phyloP scores from a whole-genome alignment of 768 basidiomycete species.

The Coprinopsis strossmayeri region DNA sequence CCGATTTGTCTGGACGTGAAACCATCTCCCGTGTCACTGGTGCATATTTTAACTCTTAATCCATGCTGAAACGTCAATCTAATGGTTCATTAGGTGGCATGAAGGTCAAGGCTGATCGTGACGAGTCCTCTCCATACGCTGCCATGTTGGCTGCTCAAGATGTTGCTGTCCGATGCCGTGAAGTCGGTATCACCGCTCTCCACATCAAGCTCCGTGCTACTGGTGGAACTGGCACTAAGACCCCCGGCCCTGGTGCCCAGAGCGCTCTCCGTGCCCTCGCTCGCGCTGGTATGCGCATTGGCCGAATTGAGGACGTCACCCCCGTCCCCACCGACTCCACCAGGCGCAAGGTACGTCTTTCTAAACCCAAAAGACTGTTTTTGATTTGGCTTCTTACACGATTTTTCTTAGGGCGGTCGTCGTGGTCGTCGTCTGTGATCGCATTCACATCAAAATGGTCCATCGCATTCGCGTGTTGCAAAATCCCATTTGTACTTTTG shows the following conservation, averaged over 20 bases:
- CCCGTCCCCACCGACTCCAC: slow-evolving; percentile 97
- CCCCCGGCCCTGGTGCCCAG: slow-evolving; percentile 98
- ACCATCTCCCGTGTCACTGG: slow-evolving; percentile 98
- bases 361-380: neutral
- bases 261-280: slow-evolving; percentile 96
- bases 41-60: slow-evolving; percentile 25
- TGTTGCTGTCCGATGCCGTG: slow-evolving; percentile 92
- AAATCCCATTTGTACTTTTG: slow-evolving; percentile 15
- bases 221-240: slow-evolving; percentile 97
- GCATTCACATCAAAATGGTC: slow-evolving; percentile 14
- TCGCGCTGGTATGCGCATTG: slow-evolving; percentile 97
- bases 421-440: slow-evolving; percentile 91
- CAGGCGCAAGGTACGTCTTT: slow-evolving; percentile 75
- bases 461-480: slow-evolving; percentile 15
- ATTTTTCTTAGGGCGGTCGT: slow-evolving; percentile 77
- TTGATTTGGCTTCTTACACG: slow-evolving; percentile 4
- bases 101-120: slow-evolving; percentile 99
- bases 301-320: slow-evolving; percentile 97
- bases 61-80: neutral
- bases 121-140: slow-evolving; percentile 96
- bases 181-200: slow-evolving; percentile 96
- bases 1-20: slow-evolving; percentile 98
- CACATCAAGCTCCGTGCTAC: slow-evolving; percentile 99
- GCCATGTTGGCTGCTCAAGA: slow-evolving; percentile 99
- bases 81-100: slow-evolving; percentile 65